Base-by-base conservation (phyloP, 306 rosid genomes). In the Pachyrhizus erosus region DNA sequence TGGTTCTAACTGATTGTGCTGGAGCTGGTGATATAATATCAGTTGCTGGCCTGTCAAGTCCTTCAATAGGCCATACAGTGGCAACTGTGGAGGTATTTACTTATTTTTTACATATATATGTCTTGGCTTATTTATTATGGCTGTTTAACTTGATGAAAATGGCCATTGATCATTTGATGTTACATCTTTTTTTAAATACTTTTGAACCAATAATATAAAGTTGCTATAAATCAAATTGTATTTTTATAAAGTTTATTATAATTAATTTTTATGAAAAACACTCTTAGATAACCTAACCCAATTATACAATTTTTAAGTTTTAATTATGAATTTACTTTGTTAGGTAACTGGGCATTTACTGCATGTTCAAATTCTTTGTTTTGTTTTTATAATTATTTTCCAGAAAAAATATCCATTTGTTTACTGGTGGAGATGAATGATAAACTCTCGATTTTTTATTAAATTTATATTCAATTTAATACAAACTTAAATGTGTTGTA, bases 11-110 rank as follows among this genome's bases (percentile, higher is more conserved):
- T 73, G 97, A 96, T 61, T 77, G 91, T 89, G 99, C 98, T 76
- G 99, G 99, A 75, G 99, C 99, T 20, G 99, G 98, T 29, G 99
- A 96, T 89, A 96, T 96, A 66, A 77, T 96, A 76, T 96, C 99
- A 68, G 84, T 96, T 89, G 97, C 98, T 66, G 99, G 99, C 79
- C 85, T 93, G 81, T 80, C 96, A 75, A 86, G 65, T 71, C 99
- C 98, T 61, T 69, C 97, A 76, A 96, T 96, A 73, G 99, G 99
- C 84, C 93, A 96, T 80, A 96, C 99, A 8, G 93, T 96, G 70
- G 87, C 96, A 80, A 91, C 73, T n/a, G 84, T 76, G 42, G 98
- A 93, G 91, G 99, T 96, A 86, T 55, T 48, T 49, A 66, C 2
- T 45, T 49, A 15, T 26, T 78, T 55, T 45, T 9, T n/a, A 21